These are phyloP conservation scores for Reticulascus tulasneorum DNA, from an alignment of 2,329 filamentous ascomycete species.

Conservation along the genomic window DNA sequence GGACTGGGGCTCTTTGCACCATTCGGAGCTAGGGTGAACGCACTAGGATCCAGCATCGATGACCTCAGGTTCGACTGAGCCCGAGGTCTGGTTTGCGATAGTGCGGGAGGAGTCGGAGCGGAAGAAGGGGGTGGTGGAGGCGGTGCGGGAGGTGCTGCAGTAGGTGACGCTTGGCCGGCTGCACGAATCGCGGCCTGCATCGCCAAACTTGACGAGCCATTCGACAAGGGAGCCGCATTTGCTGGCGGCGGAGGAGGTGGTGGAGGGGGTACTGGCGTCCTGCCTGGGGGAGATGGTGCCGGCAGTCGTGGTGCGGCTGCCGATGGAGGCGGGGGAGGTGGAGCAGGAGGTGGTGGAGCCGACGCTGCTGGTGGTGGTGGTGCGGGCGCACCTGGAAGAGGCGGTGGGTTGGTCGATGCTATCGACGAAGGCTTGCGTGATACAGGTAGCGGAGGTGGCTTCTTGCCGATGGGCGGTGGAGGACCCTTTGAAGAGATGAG, in stretches of 20 bases:
- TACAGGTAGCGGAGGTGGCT: slow-evolving; percentile 60
- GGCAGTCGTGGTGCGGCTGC: slow-evolving; percentile 32
- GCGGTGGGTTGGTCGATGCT: slow-evolving; percentile 30
- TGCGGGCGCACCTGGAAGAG: slow-evolving; percentile 30
- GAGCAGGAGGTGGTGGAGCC: slow-evolving; percentile 37
- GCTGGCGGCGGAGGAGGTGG: slow-evolving; percentile 28
- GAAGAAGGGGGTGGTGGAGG: slow-evolving; percentile 31
- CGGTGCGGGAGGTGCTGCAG: slow-evolving; percentile 31
- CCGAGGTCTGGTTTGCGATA: slow-evolving; percentile 27
- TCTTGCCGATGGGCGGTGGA: slow-evolving; percentile 75
- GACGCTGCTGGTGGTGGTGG: slow-evolving; percentile 35
- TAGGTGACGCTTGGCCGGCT: slow-evolving; percentile 35
- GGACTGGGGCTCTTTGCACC: slow-evolving; percentile 50
- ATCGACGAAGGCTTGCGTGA: slow-evolving; percentile 52
- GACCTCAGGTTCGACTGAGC: slow-evolving; percentile 46
- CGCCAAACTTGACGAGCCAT: slow-evolving; percentile 32
- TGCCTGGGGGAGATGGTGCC: slow-evolving; percentile 31
- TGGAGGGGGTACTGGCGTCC: slow-evolving; percentile 28
- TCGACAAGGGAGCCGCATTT: too few species aligned
- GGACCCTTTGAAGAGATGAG: slow-evolving; percentile 62
- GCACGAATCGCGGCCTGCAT: slow-evolving; percentile 41
- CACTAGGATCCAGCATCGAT: slow-evolving; percentile 68
- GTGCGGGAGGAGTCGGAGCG: slow-evolving; percentile 38
- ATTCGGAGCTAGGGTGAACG: slow-evolving; percentile 69
- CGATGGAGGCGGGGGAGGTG: slow-evolving; percentile 35